phyloP scores from a whole-genome alignment of 2,329 filamentous ascomycete genomes.

The Coniella vitis region DNA sequence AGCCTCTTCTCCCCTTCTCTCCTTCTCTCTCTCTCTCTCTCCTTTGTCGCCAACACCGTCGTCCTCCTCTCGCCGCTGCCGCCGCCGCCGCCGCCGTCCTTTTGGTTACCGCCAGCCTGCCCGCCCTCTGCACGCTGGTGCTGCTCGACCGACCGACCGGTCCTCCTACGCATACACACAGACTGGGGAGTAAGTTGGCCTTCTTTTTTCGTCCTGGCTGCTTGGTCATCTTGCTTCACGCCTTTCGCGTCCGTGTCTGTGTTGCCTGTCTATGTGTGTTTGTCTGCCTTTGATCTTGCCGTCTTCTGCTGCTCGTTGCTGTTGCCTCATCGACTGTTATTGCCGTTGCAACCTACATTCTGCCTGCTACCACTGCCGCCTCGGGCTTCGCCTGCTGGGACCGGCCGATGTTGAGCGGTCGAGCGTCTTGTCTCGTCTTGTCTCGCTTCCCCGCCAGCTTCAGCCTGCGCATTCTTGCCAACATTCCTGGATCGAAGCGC shows the following conservation, averaged over 20 bases:
- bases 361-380: too few relatives aligned
- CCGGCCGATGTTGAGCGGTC: not conserved
- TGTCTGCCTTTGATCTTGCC: not conserved
- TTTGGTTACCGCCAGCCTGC: not conserved
- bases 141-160: not conserved
- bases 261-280: not conserved
- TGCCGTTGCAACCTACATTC: too few relatives aligned
- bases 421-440: slow-evolving; percentile 10
- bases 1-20: not conserved
- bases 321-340: not conserved
- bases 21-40: too few relatives aligned
- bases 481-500: not conserved
- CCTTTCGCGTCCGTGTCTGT: not conserved
- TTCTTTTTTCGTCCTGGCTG: slow-evolving; percentile 4
- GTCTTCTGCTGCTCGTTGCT: not conserved
- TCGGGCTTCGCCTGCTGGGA: not conserved
- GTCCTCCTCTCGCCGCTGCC: not conserved
- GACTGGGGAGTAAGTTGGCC: slow-evolving; percentile 9
- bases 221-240: slow-evolving; percentile 4
- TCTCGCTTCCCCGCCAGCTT: slow-evolving; percentile 7
- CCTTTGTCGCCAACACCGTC: not conserved
- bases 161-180: not conserved
- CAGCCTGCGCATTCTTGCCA: slow-evolving; percentile 1
- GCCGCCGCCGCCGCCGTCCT: not conserved
- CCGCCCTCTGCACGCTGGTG: too few relatives aligned